phyloP scores from a whole-genome alignment of 306 rosid genomes.

The Psophocarpus tetragonolobus region DNA sequence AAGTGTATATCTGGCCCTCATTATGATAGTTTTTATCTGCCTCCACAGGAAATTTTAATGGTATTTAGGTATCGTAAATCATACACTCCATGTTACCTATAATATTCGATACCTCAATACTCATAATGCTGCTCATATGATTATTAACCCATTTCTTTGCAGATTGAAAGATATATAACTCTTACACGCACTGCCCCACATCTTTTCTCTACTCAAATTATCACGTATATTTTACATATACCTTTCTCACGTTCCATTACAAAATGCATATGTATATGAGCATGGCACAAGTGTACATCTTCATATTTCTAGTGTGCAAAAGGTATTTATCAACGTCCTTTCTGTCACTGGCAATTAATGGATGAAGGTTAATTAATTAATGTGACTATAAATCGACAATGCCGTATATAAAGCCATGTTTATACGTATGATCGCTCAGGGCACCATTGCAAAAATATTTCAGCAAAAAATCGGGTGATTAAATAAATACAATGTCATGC shows the following conservation, averaged over 20 bases:
- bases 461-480: neutral
- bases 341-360: neutral
- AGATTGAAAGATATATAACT: neutral
- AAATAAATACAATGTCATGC: neutral
- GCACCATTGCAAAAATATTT: neutral
- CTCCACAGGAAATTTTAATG: neutral
- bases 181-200: neutral
- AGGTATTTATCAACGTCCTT: neutral
- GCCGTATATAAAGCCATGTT: neutral
- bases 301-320: neutral
- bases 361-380: neutral
- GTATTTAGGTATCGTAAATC: neutral
- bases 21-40: slow-evolving; percentile 1
- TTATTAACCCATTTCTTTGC: neutral
- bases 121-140: neutral
- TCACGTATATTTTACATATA: neutral
- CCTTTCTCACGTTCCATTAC: neutral
- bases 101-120: neutral
- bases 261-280: neutral
- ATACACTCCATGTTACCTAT: neutral
- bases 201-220: neutral
- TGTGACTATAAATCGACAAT: neutral
- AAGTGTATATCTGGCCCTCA: neutral
- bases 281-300: neutral
- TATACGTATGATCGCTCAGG: neutral